Base-by-base conservation (phyloP, 2,329 filamentous ascomycete species). In the Alternaria triticina region DNA sequence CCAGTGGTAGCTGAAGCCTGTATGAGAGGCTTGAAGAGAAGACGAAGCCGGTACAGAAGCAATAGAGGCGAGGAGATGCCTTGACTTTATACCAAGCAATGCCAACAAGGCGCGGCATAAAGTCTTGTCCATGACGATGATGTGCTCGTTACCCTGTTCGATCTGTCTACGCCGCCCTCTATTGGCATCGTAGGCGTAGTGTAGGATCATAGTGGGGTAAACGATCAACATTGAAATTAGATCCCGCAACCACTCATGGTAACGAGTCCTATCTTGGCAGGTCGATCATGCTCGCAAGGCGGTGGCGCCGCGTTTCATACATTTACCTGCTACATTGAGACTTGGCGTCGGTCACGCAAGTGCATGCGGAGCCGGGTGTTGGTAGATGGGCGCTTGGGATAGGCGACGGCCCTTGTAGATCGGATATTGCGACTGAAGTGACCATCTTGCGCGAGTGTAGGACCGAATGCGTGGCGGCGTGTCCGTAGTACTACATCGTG, bases 61-160 rank as follows among this genome's bases (percentile, higher is more conserved):
- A 64, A 36, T 70, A 70, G 66, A 68, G n/a, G 9, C 36, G 56
- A 54, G 68, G 70, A 61, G 33, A 51, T 36, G 13, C 57, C 67
- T 68, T 70, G 64, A 64, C 71, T 75, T 76, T 76, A 76, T 76
- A 76, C 64, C 61, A 70, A 69, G 60, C 63, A 54, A 70, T 60
- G 54, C 59, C 58, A 47, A 40, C 40, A 60, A 47, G 61, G 67
- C 54, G 62, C 52, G 64, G 55, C 62, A 65, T 45, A 57, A 56
- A 30, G 33, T 52, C 56, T 63, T 56, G 59, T 63, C n/a, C 17
- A 47, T 62, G 45, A 57, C 25, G 45, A 62, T 49, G 55, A 59
- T 45, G 55, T 66, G 54, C 52, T 59, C 55, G 40, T 22, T 54
- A 63, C 66, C 60, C 57, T 57, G 61, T 58, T 51, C 27, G 36